Evolutionary conservation across 2,329 filamentous ascomycete genomes (phyloP), one percentile per base, ranked within the genome.

Genomic region (Metarhizium humberi): DNA sequence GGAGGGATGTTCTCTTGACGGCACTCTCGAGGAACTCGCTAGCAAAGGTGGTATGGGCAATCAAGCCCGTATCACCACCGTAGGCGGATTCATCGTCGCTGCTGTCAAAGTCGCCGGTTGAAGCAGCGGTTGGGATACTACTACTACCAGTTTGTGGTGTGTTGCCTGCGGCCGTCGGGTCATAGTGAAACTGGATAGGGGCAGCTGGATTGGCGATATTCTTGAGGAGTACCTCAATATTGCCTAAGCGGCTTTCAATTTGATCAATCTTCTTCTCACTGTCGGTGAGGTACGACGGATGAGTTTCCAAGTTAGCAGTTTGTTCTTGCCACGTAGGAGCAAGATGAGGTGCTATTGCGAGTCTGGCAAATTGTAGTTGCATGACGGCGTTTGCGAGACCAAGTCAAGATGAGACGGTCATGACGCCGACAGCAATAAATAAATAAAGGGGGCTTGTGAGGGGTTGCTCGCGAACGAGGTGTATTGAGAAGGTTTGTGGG

Each of bases 231-330:
- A 59, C 59, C 60, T 78, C 75, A 58, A 78, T 78, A 53, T 67
- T 75, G 42, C 66, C 69, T 8, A 78, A 70, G 3, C 75, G 71
- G 53, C 68, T 62, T 53, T 77, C 75, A 46, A 78, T 75, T 56
- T 71, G 67, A 58, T 78, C 75, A 50, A 78, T 80, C 64, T 81
- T 81, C 57, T 71, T 71, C 64, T 81, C 78, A 65, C 78, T 81
- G 42, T 34, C 1, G 16, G 32, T 34, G 25, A 30, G 45, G 16
- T 34, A 16, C 48, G 38, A 16, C 48, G 38, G 36, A 47, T 14
- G 6, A 5, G 40, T 30, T 8, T 14, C 38, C 3, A 14, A 13
- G 52, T 57, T 43, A 57, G 55, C 49, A 54, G 40, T 13, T 5
- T 20, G 18, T n/a, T 29, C 14, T 18, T 25, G 32, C 50, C n/a